Evolutionary conservation across 2,329 filamentous ascomycete genomes (phyloP), one percentile per base, ranked within the genome.

Genomic region (Furcasterigmium furcatum): DNA sequence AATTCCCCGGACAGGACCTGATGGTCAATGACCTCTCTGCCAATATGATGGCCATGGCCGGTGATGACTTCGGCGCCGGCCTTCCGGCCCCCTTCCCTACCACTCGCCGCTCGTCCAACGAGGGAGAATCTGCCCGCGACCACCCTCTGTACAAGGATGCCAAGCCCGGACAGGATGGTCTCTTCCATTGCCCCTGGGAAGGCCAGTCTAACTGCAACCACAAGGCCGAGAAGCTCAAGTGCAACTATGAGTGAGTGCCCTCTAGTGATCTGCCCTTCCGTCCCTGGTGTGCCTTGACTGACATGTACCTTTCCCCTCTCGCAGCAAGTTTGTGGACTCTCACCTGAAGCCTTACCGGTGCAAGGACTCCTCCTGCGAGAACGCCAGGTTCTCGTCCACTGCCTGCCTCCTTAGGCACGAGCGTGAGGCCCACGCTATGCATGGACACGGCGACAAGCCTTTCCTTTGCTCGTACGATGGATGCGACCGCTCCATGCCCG

Each of bases 291-390:
- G 12, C 14, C 14, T 25, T 12, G 44, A 55, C 62, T 65, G 50
- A 60, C 54, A 35, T 21, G 46, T n/a, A 53, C 59, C 48, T 58
- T 50, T 29, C 40, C 43, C 24, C 25, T 24, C 35, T 34, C 43
- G 41, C 63, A 96, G 91, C 79, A 97, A 97, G 79, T 96, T 94
- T 59, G 84, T 97, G 56, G 92, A 97, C 70, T 96, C 92, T 22
- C 92, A 97, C 71, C 70, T 96, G 61, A 96, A 95, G 79, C 92
- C 92, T 14, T 97, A 96, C 73, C 85, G 89, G 50, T 97, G 92
- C 85, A 95, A 94, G 81, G 78, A 86, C 54, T 76, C 84, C 51
- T 80, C 83, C 20, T 97, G 92, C 71, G 83, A 89, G 65, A 88
- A 90, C 62, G 83, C 90, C 53, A 85, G 88, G 36, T 97, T 97